phyloP scores from a whole-genome alignment of 2,329 filamentous ascomycete genomes.

The Aspergillus awamori region DNA sequence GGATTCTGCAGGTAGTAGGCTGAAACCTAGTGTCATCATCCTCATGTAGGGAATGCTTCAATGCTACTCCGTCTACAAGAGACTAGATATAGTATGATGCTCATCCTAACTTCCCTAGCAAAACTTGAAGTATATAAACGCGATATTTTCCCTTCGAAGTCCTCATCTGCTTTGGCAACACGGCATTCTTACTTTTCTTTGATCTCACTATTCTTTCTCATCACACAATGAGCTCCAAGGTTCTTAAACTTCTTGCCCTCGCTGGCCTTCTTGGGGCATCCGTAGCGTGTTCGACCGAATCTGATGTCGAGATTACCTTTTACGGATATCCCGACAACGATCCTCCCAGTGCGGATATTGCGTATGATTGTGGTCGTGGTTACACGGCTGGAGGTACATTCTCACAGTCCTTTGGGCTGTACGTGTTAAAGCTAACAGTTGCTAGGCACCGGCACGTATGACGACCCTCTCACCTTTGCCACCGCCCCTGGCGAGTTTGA shows the following conservation, averaged over 20 bases:
- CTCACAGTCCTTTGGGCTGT: not conserved
- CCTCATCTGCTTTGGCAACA: too few species aligned
- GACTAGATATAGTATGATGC: too few species aligned
- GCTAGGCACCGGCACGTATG: slow-evolving; percentile 13
- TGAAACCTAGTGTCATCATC: not conserved
- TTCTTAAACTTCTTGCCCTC: not conserved
- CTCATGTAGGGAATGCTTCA: not conserved
- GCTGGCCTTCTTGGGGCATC: not conserved
- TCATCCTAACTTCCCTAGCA: too few species aligned
- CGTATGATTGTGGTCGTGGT: slow-evolving; percentile 14
- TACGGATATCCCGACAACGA: slow-evolving; percentile 18
- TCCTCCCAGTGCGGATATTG: slow-evolving; percentile 12
- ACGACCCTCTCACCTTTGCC: slow-evolving; percentile 18
- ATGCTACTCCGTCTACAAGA: too few species aligned
- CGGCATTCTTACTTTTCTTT: too few species aligned
- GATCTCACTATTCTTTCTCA: not conserved
- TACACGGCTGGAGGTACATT: slow-evolving; percentile 9
- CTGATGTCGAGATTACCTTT: slow-evolving; percentile 7
- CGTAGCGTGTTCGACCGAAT: not conserved
- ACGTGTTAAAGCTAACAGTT: not conserved
- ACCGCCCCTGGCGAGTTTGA: slow-evolving; percentile 15
- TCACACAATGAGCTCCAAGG: not conserved
- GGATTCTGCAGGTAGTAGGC: not conserved
- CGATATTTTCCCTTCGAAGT: too few species aligned
- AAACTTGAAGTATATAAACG: not conserved